These are phyloP conservation scores for Dictyostelium firmibasis DNA, from an alignment of 78 protist species.

Conservation along the genomic window DNA sequence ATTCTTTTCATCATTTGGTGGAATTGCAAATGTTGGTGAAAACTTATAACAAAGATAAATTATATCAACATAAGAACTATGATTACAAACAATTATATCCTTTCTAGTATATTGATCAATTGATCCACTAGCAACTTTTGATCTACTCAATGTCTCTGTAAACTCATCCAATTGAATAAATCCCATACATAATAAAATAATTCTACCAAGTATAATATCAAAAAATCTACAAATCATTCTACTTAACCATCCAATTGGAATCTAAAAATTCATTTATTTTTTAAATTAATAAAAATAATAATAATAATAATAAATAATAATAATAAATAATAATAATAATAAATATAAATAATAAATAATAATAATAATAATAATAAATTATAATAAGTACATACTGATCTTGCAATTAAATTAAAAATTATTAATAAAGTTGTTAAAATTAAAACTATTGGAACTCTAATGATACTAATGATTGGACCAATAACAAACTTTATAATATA, in stretches of 20 bases:
- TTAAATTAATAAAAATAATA: not conserved
- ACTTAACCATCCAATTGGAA: constrained; percentile 51
- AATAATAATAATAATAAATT: no score
- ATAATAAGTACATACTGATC: not conserved
- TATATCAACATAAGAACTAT: constrained; percentile 62
- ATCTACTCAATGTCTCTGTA: constrained; percentile 42
- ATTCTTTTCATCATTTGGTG: constrained; percentile 46
- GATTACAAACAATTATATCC: constrained; percentile 45
- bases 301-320: no score
- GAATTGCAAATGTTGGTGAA: constrained; percentile 63
- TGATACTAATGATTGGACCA: constrained; percentile 22
- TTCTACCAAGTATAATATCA: constrained; percentile 10
- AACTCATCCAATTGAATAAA: constrained; percentile 36
- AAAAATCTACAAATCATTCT: constrained; percentile 31
- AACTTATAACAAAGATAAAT: constrained; percentile 41
- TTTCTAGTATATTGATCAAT: not conserved
- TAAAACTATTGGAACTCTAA: constrained; percentile 24
- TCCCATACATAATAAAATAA: constrained; percentile 34
- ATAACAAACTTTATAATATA: not conserved
- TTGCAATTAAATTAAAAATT: not conserved
- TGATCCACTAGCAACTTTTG: constrained; percentile 5
- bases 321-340: no score
- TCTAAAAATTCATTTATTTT: not conserved
- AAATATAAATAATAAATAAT: not conserved
- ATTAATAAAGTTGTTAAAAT: constrained; percentile 31